These are phyloP conservation scores for Cyberlindnera misumaiensis DNA, from an alignment of 805 yeast species.

Conservation along the genomic window DNA sequence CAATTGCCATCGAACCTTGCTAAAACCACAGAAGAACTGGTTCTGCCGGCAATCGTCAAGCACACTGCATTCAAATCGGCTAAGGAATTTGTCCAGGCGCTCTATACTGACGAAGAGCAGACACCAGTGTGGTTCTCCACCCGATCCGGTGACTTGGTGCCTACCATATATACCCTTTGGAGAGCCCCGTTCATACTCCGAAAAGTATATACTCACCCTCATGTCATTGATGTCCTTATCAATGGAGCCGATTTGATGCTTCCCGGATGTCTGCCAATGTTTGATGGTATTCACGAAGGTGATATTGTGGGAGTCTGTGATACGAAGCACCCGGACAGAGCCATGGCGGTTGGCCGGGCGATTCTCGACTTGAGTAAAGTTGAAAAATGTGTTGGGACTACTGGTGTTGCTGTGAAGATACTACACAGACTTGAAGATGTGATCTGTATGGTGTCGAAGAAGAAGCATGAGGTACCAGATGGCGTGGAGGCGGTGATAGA, in stretches of 20 bases:
- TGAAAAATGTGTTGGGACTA: slow-evolving; percentile 46
- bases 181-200: slow-evolving; percentile 61
- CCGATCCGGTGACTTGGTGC: slow-evolving; percentile 49
- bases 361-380: slow-evolving; percentile 38
- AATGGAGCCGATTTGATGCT: slow-evolving; percentile 81
- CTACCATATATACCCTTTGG: slow-evolving; percentile 74
- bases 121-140: slow-evolving; percentile 69
- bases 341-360: slow-evolving; percentile 68
- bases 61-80: slow-evolving; percentile 55
- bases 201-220: slow-evolving; percentile 59
- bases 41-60: slow-evolving; percentile 33
- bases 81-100: slow-evolving; percentile 47
- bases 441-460: slow-evolving; percentile 44
- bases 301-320: slow-evolving; percentile 67
- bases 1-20: slow-evolving; percentile 29
- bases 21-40: slow-evolving; percentile 16
- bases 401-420: slow-evolving; percentile 75
- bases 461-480: slow-evolving; percentile 37
- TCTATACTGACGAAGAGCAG: slow-evolving; percentile 57
- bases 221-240: slow-evolving; percentile 61
- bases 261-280: slow-evolving; percentile 58
- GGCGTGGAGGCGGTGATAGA: slow-evolving; percentile 24
- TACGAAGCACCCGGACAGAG: slow-evolving; percentile 50
- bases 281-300: slow-evolving; percentile 41
- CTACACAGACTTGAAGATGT: slow-evolving; percentile 66